Evolutionary conservation across 2,329 filamentous ascomycete genomes (phyloP).

Genomic region (Pseudocercospora eumusae): DNA sequence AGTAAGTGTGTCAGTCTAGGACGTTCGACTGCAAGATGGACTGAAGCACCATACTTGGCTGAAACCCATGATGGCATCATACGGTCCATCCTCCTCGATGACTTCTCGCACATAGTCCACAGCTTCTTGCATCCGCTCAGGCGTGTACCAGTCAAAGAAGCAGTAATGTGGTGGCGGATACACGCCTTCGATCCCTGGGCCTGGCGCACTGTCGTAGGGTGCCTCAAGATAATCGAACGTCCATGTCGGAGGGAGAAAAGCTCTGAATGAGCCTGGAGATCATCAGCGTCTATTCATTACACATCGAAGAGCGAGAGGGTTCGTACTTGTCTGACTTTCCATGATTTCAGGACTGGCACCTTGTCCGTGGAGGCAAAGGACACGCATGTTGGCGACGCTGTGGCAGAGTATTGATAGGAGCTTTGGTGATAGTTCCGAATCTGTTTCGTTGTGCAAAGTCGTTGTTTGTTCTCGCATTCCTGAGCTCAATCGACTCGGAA

Average conservation of each 20-base stretch:
- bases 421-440: background rate
- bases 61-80: slow-evolving; percentile 15
- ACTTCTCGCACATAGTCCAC: slow-evolving; percentile 12
- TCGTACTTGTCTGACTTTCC: background rate
- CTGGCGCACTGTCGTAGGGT: slow-evolving; percentile 7
- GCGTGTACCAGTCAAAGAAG: slow-evolving; percentile 8
- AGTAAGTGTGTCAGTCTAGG: background rate
- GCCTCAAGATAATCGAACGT: slow-evolving; percentile 12
- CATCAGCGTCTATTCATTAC: background rate
- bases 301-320: background rate
- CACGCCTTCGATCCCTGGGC: slow-evolving; percentile 10
- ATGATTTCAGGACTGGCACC: slow-evolving; percentile 7
- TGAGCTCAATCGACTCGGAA: background rate
- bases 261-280: slow-evolving; percentile 5
- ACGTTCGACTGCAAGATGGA: background rate
- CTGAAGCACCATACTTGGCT: background rate
- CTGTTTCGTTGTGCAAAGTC: background rate
- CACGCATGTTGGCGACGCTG: slow-evolving; percentile 8
- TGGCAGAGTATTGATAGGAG: background rate
- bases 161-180: slow-evolving; percentile 13
- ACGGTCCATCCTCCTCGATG: slow-evolving; percentile 14
- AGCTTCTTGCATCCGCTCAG: slow-evolving; percentile 10
- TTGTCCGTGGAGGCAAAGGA: slow-evolving; percentile 17
- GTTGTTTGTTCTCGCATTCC: background rate
- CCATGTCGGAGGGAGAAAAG: slow-evolving; percentile 6